Evolutionary conservation across 495 filamentous ascomycete genomes (phyloP).

Genomic region (Daldinia childiae): DNA sequence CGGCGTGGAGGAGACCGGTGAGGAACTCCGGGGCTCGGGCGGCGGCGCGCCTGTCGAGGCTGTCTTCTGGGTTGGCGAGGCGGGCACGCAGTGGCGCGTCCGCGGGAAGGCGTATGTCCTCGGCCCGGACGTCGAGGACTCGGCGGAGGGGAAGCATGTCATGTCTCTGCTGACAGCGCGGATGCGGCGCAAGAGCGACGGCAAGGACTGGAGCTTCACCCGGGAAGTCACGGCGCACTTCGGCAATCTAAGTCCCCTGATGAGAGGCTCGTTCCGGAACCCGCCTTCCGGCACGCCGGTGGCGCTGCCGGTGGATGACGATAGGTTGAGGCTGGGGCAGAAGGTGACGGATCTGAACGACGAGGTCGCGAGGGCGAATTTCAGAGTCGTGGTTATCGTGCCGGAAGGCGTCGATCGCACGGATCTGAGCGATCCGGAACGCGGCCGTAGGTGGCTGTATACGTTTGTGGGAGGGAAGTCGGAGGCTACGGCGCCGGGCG

Average conservation of each 20-base stretch:
- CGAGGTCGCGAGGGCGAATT: constrained; percentile 75
- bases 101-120: constrained; percentile 77
- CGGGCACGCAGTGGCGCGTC: constrained; percentile 84
- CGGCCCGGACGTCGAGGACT: constrained; percentile 63
- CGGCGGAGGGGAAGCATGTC: constrained; percentile 55
- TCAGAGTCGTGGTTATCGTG: constrained; percentile 83
- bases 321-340: constrained; percentile 68
- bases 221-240: constrained; percentile 86
- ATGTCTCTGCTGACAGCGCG: constrained; percentile 58
- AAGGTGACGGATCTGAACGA: constrained; percentile 75
- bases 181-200: constrained; percentile 49
- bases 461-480: constrained; percentile 57
- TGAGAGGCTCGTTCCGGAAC: constrained; percentile 80
- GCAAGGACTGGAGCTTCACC: constrained; percentile 69
- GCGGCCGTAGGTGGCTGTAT: constrained; percentile 73
- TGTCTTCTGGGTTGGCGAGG: constrained; percentile 80
- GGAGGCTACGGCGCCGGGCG: constrained; percentile 46
- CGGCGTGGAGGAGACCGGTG: constrained; percentile 44
- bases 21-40: constrained; percentile 58
- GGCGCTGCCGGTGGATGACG: constrained; percentile 55
- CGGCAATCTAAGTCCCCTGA: constrained; percentile 80
- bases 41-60: constrained; percentile 79
- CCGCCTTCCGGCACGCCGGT: constrained; percentile 76
- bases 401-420: constrained; percentile 82
- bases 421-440: constrained; percentile 73